A percentile compares a stretch with the other conserved stretches of the same genome.
Conservation (phyloP, 2,329 filamentous ascomycete genomes). For the Amphichorda felina region DNA sequence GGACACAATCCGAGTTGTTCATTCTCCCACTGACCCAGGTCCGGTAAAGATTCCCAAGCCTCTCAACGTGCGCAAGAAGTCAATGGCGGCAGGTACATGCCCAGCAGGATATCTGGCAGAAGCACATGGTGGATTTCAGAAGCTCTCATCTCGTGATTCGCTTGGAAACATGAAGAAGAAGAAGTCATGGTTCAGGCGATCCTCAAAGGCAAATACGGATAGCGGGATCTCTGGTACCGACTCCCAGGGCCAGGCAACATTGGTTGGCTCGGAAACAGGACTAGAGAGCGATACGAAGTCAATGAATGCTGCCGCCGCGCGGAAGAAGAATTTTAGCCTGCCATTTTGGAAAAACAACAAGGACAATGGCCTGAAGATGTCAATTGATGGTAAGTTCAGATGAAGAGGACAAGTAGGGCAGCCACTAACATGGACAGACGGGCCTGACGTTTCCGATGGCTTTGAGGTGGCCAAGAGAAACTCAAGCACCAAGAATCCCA, state of each 20-base stretch:
- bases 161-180: conserved; percentile 28
- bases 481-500: background rate
- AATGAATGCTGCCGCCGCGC: conserved; percentile 13
- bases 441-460: background rate
- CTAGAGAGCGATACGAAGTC: conserved; percentile 2
- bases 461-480: conserved; percentile 1
- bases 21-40: conserved; percentile 28
- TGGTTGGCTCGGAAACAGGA: conserved; percentile 1
- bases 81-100: background rate
- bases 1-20: conserved; percentile 43
- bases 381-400: conserved; percentile 26
- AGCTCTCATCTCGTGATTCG: conserved; percentile 5
- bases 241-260: conserved; percentile 4
- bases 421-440: conserved; percentile 1
- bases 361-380: conserved; percentile 29
- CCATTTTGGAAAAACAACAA: conserved; percentile 43
- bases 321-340: conserved; percentile 41
- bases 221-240: background rate
- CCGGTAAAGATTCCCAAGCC: conserved; percentile 8
- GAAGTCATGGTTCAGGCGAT: conserved; percentile 38
- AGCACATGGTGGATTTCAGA: conserved; percentile 8
- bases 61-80: background rate
- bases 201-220: conserved; percentile 23
- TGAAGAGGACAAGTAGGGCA: too few species aligned
- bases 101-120: background rate